These are phyloP conservation scores for Kodamaea sp. DNA, from an alignment of 1,139 yeast genomes.

Conservation along the genomic window DNA sequence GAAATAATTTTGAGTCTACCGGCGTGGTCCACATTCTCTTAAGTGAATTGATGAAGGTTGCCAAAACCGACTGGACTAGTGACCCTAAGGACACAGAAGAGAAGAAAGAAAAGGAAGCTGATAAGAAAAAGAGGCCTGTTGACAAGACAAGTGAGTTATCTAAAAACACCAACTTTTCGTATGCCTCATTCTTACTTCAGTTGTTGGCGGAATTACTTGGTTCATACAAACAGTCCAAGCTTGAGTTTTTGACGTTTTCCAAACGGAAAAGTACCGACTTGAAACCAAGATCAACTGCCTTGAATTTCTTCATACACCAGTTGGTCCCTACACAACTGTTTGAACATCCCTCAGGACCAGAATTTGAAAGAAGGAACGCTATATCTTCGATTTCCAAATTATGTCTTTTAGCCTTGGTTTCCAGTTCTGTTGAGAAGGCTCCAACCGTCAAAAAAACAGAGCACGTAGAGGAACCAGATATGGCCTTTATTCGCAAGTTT, in stretches of 20 bases:
- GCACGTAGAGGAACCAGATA: slow-evolving; percentile 56
- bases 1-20: slow-evolving; percentile 34
- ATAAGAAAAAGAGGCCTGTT: not conserved
- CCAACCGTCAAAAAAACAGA: slow-evolving; percentile 31
- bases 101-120: slow-evolving; percentile 8
- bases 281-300: slow-evolving; percentile 71
- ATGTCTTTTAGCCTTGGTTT: slow-evolving; percentile 60
- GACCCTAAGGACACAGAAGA: slow-evolving; percentile 24
- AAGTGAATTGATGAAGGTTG: slow-evolving; percentile 61
- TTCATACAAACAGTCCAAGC: slow-evolving; percentile 78
- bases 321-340: slow-evolving; percentile 60
- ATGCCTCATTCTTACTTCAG: slow-evolving; percentile 69
- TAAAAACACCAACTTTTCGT: slow-evolving; percentile 53
- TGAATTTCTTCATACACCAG: slow-evolving; percentile 77
- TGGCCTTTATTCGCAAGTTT: slow-evolving; percentile 72
- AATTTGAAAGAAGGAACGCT: slow-evolving; percentile 35
- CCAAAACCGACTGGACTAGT: slow-evolving; percentile 52
- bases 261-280: slow-evolving; percentile 44
- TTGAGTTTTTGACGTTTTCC: slow-evolving; percentile 78
- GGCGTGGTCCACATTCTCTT: slow-evolving; percentile 66
- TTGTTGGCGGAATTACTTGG: slow-evolving; percentile 69
- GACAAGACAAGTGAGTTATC: slow-evolving; percentile 29
- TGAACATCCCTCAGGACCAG: slow-evolving; percentile 30
- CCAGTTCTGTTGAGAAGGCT: slow-evolving; percentile 39
- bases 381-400: slow-evolving; percentile 54